These are phyloP conservation scores for Malassezia dermatis DNA, from an alignment of 1,284 basidiomycete genomes.

Conservation along the genomic window DNA sequence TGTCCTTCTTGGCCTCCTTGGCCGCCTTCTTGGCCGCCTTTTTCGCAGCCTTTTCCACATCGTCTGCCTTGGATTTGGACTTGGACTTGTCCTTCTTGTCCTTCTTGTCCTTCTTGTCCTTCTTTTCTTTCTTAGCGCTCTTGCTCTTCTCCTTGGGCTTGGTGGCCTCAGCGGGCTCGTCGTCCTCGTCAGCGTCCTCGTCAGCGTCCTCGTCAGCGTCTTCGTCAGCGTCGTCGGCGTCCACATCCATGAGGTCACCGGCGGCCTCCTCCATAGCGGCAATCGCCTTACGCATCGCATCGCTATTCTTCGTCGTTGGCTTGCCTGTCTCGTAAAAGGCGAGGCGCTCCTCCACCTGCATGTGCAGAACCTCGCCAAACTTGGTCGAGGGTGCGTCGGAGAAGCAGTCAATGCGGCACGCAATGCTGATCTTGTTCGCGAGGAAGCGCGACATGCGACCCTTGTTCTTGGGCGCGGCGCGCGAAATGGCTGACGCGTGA, in stretches of 20 bases:
- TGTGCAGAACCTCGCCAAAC: slow-evolving; percentile 84
- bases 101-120: slow-evolving; percentile 58
- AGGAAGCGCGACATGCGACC: slow-evolving; percentile 67
- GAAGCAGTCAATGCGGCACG: slow-evolving; percentile 94
- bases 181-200: slow-evolving; percentile 53
- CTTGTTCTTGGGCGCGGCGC: slow-evolving; percentile 90
- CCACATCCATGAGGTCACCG: slow-evolving; percentile 61
- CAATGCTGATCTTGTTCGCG: slow-evolving; percentile 98
- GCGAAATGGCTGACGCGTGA: slow-evolving; percentile 69
- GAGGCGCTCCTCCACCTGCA: slow-evolving; percentile 91
- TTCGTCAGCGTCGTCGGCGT: slow-evolving; percentile 55
- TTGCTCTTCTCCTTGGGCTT: slow-evolving; percentile 50
- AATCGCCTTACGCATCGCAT: slow-evolving; percentile 68
- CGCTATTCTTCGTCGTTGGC: slow-evolving; percentile 42
- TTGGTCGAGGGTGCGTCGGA: slow-evolving; percentile 72
- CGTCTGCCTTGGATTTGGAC: slow-evolving; percentile 21
- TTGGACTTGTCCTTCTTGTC: slow-evolving; percentile 48
- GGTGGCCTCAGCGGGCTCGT: slow-evolving; percentile 33
- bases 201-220: slow-evolving; percentile 56
- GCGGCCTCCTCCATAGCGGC: slow-evolving; percentile 64
- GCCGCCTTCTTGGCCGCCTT: slow-evolving; percentile 41
- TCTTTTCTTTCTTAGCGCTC: slow-evolving; percentile 58
- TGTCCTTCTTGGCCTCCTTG: slow-evolving; percentile 28
- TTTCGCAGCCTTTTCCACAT: slow-evolving; percentile 29
- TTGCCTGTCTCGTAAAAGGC: slow-evolving; percentile 68